Evolutionary conservation across 371 early-diverging fungal genomes (phyloP).

Genomic region (Circinella umbellata): DNA sequence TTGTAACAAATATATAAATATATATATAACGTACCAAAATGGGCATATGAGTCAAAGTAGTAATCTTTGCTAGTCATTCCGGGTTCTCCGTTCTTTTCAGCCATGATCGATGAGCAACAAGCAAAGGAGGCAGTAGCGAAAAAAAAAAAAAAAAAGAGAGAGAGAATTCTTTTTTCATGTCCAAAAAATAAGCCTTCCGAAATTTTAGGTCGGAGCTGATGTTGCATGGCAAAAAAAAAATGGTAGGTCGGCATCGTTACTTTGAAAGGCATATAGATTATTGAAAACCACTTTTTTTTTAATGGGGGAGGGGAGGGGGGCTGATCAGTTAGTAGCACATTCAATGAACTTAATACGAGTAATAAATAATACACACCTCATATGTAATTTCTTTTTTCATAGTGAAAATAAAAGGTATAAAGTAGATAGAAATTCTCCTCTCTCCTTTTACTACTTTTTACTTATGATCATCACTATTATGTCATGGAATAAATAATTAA

Average conservation of each 20-base stretch:
- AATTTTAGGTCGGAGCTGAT: too few relatives aligned
- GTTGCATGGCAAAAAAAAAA: too few relatives aligned
- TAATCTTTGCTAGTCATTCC: constrained; percentile 85
- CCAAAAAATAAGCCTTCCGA: background rate
- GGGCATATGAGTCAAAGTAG: constrained; percentile 97
- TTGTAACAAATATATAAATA: background rate
- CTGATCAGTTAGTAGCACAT: too few relatives aligned
- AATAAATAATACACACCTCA: too few relatives aligned
- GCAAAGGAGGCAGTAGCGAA: background rate
- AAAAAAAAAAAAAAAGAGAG: background rate
- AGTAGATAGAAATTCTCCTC: background rate
- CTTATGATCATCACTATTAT: background rate
- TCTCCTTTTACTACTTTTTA: background rate
- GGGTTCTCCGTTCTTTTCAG: constrained; percentile 19
- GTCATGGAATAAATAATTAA: too few relatives aligned
- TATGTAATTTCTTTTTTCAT: too few relatives aligned
- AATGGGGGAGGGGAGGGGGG: too few relatives aligned
- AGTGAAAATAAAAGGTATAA: background rate
- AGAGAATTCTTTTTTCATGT: background rate
- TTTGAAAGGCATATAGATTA: too few relatives aligned
- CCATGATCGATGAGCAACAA: constrained; percentile 3
- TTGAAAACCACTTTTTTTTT: too few relatives aligned
- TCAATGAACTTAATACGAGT: too few relatives aligned
- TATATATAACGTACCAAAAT: constrained; percentile 73
- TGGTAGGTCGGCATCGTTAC: too few relatives aligned